These are phyloP conservation scores for Tieghemiomyces parasiticus DNA, from an alignment of 192 early-diverging fungal genomes.

Conservation along the genomic window DNA sequence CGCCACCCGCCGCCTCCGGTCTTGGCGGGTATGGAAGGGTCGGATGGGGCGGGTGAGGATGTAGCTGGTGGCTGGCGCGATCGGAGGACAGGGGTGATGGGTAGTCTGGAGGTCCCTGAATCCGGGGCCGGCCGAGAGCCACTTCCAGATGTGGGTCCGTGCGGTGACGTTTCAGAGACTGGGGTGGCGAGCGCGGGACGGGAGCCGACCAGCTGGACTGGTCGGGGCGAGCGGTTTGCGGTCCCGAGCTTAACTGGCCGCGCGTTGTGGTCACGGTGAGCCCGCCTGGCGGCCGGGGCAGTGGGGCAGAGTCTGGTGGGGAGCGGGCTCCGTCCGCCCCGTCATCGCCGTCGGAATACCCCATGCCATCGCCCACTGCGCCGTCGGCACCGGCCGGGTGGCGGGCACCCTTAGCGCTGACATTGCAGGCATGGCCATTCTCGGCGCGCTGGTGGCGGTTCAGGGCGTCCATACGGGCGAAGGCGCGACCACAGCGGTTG, in stretches of 20 bases:
- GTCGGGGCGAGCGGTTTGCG: not conserved
- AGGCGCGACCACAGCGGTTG: slow-evolving; percentile 55
- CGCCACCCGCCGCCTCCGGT: no score
- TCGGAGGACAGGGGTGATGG: no score
- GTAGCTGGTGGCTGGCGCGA: no score
- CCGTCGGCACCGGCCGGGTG: not conserved
- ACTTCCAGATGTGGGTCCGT: not conserved
- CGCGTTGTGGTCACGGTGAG: not conserved
- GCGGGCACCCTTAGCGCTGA: not conserved
- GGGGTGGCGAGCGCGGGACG: not conserved
- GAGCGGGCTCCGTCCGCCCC: not conserved
- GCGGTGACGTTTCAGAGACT: not conserved
- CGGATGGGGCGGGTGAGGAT: no score
- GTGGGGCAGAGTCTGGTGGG: not conserved
- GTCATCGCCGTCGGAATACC: not conserved
- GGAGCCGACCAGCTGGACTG: slow-evolving; percentile 1
- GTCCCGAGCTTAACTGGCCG: not conserved
- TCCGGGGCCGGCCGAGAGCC: no score
- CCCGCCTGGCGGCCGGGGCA: not conserved
- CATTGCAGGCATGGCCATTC: slow-evolving; percentile 34
- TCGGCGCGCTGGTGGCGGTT: slow-evolving; percentile 54
- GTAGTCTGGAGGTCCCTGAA: no score
- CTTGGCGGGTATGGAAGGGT: no score
- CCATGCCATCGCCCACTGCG: not conserved
- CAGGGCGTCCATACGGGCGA: slow-evolving; percentile 69